These are phyloP conservation scores for Populus tremula DNA, from an alignment of 345 rosid genomes.

Conservation along the genomic window DNA sequence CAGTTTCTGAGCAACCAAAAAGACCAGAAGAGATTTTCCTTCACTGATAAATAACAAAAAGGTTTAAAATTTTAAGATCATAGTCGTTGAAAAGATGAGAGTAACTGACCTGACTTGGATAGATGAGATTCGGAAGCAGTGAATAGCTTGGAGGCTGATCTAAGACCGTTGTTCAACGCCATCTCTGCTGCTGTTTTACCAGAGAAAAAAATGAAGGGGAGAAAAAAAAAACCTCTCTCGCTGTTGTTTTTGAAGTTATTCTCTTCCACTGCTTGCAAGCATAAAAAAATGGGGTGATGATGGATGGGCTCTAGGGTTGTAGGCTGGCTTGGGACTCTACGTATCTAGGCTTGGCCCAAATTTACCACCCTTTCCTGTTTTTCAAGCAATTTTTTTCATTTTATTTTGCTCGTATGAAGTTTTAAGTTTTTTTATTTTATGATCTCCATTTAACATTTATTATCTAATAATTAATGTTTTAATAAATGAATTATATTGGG, in stretches of 20 bases:
- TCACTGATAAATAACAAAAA: neutral
- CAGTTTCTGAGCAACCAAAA: neutral
- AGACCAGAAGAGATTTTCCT: neutral
- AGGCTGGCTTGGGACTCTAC: neutral
- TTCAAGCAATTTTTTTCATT: neutral
- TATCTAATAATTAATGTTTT: too few species aligned
- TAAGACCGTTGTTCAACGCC: constrained; percentile 66
- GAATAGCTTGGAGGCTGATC: constrained; percentile 71
- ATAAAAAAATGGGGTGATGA: neutral
- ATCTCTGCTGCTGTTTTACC: constrained; percentile 15
- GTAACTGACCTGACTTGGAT: constrained; percentile 52
- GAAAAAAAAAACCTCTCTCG: too few species aligned
- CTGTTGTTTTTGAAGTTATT: neutral
- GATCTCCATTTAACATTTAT: neutral
- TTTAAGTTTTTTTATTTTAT: too few species aligned
- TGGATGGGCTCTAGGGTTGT: neutral
- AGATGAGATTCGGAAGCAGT: constrained; percentile 49
- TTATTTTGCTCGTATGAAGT: too few species aligned
- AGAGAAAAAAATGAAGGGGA: too few species aligned
- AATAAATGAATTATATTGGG: too few species aligned
- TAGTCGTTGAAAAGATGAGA: neutral
- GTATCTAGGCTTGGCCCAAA: neutral
- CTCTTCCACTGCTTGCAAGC: neutral
- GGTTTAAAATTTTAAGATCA: neutral
- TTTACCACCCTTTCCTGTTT: neutral